Conservation (phyloP, 108 stramenopile genomes). For the Seminavis robusta region DNA sequence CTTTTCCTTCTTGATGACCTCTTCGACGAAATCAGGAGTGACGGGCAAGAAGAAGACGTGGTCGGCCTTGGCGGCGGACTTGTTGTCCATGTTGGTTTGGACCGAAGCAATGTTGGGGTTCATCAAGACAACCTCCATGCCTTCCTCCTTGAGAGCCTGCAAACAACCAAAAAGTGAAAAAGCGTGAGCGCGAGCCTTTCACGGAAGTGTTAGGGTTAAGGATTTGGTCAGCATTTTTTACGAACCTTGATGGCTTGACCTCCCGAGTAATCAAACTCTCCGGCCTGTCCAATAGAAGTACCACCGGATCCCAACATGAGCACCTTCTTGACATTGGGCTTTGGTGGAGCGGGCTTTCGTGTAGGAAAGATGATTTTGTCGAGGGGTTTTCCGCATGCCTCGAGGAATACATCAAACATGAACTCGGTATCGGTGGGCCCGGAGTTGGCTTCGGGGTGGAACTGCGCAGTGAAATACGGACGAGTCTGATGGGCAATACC, state of each 20-base stretch:
- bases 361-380: constrained; percentile 72
- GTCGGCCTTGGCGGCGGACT: constrained; percentile 76
- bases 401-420: constrained; percentile 97
- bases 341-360: constrained; percentile 54
- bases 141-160: constrained; percentile 98
- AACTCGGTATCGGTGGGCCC: constrained; percentile 98
- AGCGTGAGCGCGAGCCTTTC: constrained; percentile 10
- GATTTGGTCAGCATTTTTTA: constrained; percentile 1
- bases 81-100: constrained; percentile 96
- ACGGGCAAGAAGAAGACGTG: constrained; percentile 97
- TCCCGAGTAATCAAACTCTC: constrained; percentile 99
- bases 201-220: not conserved
- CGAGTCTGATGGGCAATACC: constrained; percentile 93
- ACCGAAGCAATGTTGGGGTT: constrained; percentile 99
- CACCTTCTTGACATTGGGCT: constrained; percentile 87
- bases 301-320: constrained; percentile 96
- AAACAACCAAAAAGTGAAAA: constrained; percentile 5
- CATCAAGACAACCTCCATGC: constrained; percentile 96
- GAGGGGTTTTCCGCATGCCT: constrained; percentile 59
- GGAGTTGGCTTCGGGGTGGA: constrained; percentile 95
- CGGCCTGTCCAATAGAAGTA: constrained; percentile 98
- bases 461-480: constrained; percentile 98
- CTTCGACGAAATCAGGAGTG: constrained; percentile 93
- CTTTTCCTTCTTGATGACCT: constrained; percentile 94
- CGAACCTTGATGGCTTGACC: constrained; percentile 94